A percentile compares a stretch with the other conserved stretches of the same genome.
phyloP scores from a whole-genome alignment of 306 rosid genomes.

The Trichosanthes truncata region DNA sequence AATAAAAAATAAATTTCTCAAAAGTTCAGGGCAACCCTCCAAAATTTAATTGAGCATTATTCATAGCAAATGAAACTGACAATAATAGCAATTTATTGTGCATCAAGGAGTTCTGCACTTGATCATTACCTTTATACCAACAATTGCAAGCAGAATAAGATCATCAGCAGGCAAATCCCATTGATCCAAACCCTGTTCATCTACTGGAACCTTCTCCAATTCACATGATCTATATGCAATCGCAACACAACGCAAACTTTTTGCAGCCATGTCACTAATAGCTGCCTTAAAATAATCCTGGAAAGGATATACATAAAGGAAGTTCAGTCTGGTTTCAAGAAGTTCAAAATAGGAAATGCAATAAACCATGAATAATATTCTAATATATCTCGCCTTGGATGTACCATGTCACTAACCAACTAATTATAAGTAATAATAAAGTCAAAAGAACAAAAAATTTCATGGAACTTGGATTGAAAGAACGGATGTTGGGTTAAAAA shows the following conservation, averaged over 20 bases:
- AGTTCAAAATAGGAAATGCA: neutral
- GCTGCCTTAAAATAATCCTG: constrained; percentile 56
- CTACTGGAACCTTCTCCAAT: constrained; percentile 50
- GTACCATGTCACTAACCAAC: neutral
- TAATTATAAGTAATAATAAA: neutral
- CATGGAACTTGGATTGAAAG: neutral
- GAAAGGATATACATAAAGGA: constrained; percentile 7
- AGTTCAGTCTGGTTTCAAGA: neutral
- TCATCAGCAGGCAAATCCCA: constrained; percentile 84
- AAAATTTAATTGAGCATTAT: neutral
- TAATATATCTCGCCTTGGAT: neutral
- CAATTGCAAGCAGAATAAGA: constrained; percentile 80
- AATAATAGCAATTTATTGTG: neutral
- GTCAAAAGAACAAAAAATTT: neutral
- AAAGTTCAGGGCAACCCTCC: neutral
- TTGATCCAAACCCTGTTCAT: constrained; percentile 47
- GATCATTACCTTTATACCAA: constrained; percentile 81
- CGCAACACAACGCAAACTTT: constrained; percentile 89
- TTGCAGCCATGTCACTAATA: constrained; percentile 80
- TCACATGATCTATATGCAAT: constrained; percentile 77
- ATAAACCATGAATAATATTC: neutral
- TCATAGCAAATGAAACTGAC: neutral
- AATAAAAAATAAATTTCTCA: neutral
- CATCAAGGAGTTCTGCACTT: neutral
- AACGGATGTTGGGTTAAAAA: neutral